A percentile compares a stretch with the other conserved stretches of the same genome.
Conservation (phyloP, 2,329 filamentous ascomycete species). For the Emergomyces pasteurianus region DNA sequence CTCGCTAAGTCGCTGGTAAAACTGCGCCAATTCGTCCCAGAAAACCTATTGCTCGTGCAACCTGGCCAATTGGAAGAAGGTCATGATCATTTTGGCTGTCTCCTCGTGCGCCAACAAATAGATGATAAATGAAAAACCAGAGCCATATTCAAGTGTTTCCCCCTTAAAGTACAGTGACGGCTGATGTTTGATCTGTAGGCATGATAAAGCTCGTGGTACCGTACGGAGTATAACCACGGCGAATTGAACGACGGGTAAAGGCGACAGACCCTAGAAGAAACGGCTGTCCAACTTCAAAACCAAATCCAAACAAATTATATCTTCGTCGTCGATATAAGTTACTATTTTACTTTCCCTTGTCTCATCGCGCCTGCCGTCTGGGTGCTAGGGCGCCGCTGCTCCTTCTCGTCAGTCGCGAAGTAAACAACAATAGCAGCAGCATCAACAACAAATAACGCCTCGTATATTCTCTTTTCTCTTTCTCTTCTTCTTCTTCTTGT, state of each 20-base stretch:
- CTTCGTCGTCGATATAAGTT: background rate
- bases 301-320: background rate
- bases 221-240: no score
- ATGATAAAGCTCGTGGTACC: no score
- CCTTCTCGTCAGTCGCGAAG: background rate
- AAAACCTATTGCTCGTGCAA: no score
- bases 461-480: background rate
- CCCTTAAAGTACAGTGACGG: no score
- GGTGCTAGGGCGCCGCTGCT: no score
- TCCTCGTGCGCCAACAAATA: no score
- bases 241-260: no score
- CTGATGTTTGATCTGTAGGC: no score
- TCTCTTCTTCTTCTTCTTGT: background rate
- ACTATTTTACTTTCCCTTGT: no score
- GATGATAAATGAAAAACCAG: no score
- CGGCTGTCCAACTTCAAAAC: background rate
- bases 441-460: background rate
- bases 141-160: no score
- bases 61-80: background rate
- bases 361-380: background rate
- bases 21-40: background rate
- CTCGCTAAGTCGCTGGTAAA: background rate
- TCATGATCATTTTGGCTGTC: no score
- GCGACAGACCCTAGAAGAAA: background rate
- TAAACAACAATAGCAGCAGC: background rate